Evolutionary conservation across 768 basidiomycete genomes (phyloP), one percentile per base, ranked within the genome.

Genomic region (Tubosaeta sp.): DNA sequence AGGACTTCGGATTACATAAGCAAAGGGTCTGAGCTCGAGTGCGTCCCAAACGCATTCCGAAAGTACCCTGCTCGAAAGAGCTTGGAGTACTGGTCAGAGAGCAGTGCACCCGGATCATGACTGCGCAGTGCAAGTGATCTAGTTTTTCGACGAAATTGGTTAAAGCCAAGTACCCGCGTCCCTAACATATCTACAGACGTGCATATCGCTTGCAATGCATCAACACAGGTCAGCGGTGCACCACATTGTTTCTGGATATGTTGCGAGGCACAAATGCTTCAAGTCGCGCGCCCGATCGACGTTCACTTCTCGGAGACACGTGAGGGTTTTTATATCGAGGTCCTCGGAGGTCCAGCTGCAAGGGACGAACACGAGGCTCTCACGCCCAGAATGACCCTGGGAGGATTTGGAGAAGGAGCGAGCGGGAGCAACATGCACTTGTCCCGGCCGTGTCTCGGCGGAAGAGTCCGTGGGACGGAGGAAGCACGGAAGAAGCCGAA

Each of bases 361-460:
- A 46, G 58, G 62, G 38, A 52, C 55, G 62, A 62, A 67, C 67
- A 66, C 67, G 67, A 67, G 63, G 29, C 41, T 67, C 65, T 35
- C 65, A 67, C 65, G 63, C 48, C 43, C 27, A 30, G 34, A 19
- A 46, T 51, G 67, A 65, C 65, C 65, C 65, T 69, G 60, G 19
- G 29, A 48, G 21, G 13, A 24, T 24, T 41, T 22, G 22, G 0
- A 25, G 40, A 16, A 6, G 14, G 35, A 22, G 12, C 4, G 35
- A 19, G 14, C 7, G 4, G 35, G 35, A 19, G n/a, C 18, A 22
- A 22, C 9, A 5, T 13, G 22, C 13, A 21, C 8, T 19, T 14
- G 35, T 35, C 7, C 14, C 32, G 16, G 34, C 32, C 13, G 14
- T 38, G 36, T 25, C 46, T 55, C 14, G 40, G 34, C 61, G 67